A percentile compares a stretch with the other conserved stretches of the same genome.
Conservation (phyloP, 192 early-diverging fungal species). For the Allomyces macrogynus region DNA sequence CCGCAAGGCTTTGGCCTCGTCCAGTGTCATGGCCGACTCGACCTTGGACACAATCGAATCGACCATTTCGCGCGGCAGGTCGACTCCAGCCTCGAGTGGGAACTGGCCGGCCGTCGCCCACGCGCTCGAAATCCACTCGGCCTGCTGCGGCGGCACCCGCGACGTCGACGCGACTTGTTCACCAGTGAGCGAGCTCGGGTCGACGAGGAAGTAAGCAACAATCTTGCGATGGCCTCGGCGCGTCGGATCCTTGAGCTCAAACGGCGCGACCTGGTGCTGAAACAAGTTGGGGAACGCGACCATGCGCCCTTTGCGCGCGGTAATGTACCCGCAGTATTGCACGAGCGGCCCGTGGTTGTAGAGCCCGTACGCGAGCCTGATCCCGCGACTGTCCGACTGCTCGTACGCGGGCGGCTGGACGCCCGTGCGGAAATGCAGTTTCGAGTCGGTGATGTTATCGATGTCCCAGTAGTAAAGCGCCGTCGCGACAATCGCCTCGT, state of each 20-base stretch:
- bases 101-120: too few relatives aligned
- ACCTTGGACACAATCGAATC: constrained; percentile 8
- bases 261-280: constrained; percentile 44
- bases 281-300: constrained; percentile 50
- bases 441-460: constrained; percentile 43
- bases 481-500: constrained; percentile 50
- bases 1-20: constrained; percentile 17
- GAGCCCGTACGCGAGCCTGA: constrained; percentile 18
- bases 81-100: constrained; percentile 1
- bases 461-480: constrained; percentile 53
- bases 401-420: constrained; percentile 10
- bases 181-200: constrained; percentile 18
- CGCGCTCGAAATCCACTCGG: constrained; percentile 12
- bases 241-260: constrained; percentile 32
- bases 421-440: constrained; percentile 28
- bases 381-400: constrained; percentile 8
- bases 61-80: not conserved
- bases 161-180: constrained; percentile 26
- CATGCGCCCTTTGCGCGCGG: constrained; percentile 29
- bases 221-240: constrained; percentile 46
- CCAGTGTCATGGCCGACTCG: constrained; percentile 16
- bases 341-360: constrained; percentile 8
- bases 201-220: constrained; percentile 46
- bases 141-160: constrained; percentile 43
- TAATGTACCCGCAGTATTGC: constrained; percentile 23